Conservation (phyloP, 768 basidiomycete genomes). For the Mycena alexandri region DNA sequence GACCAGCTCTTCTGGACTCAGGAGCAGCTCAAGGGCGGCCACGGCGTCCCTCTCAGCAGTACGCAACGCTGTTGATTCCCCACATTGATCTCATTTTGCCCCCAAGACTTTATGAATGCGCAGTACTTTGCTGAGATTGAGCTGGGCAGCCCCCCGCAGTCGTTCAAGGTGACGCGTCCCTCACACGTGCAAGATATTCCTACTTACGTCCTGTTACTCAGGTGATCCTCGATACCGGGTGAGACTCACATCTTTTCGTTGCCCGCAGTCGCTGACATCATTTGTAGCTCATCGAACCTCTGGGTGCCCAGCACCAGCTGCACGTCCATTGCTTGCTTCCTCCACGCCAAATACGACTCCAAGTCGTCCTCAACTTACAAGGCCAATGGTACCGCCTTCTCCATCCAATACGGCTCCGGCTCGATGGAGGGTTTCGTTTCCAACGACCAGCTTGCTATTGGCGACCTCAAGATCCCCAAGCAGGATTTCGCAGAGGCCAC, state of each 20-base stretch:
- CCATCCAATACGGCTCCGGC: constrained; percentile 95
- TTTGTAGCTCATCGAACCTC: constrained; percentile 83
- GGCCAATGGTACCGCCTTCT: constrained; percentile 88
- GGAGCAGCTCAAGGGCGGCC: constrained; percentile 80
- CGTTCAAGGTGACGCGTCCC: constrained; percentile 56
- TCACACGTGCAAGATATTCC: constrained; percentile 17
- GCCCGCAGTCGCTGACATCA: constrained; percentile 26
- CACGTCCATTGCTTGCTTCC: constrained; percentile 92
- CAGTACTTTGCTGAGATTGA: constrained; percentile 94
- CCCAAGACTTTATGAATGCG: constrained; percentile 95
- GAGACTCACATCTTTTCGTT: constrained; percentile 18
- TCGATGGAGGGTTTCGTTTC: constrained; percentile 98
- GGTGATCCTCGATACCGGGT: constrained; percentile 95
- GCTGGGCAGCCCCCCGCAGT: constrained; percentile 87
- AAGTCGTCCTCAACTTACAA: constrained; percentile 85
- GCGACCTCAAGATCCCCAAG: constrained; percentile 78
- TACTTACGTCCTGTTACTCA: constrained; percentile 71
- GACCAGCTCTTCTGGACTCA: constrained; percentile 88
- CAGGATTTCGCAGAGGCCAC: constrained; percentile 97
- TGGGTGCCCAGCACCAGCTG: constrained; percentile 91
- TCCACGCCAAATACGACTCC: constrained; percentile 94
- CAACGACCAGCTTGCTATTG: constrained; percentile 82
- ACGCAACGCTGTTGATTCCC: constrained; percentile 43
- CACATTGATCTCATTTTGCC: constrained; percentile 19
- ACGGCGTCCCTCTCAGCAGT: constrained; percentile 92